Percentiles rank a stretch among this genome's conserved stretches.
These are phyloP conservation scores for Alternaria triticimaculans DNA, from an alignment of 2,329 filamentous ascomycete genomes.

Conservation along the genomic window DNA sequence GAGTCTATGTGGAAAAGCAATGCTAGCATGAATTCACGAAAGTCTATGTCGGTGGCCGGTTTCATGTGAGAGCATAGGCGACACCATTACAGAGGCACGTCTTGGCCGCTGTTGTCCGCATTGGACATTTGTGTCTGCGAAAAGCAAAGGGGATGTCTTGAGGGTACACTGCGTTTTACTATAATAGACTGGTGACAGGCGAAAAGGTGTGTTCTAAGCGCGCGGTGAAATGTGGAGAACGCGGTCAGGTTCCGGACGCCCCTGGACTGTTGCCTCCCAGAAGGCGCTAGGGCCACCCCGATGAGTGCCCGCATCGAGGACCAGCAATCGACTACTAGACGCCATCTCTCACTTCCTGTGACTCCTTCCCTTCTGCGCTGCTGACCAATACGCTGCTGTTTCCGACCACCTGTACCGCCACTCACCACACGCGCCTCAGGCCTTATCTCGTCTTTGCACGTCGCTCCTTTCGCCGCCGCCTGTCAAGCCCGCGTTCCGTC, in stretches of 20 bases:
- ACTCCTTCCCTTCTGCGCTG: conserved; percentile 1
- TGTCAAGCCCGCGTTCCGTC: conserved; percentile 47
- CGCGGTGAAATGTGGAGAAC: conserved; percentile 5
- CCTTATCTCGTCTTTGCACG: conserved; percentile 10
- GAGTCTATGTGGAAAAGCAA: not conserved
- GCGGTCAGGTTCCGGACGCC: conserved; percentile 5
- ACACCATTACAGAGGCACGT: not conserved
- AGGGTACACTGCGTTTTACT: not conserved
- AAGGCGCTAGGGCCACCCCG: conserved; percentile 6
- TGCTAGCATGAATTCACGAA: not conserved
- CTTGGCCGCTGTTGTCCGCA: not conserved
- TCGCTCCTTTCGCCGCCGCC: conserved; percentile 34
- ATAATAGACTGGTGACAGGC: not conserved
- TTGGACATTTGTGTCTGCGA: not conserved
- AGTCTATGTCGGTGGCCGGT: not conserved
- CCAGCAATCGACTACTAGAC: conserved; percentile 1
- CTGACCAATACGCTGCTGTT: conserved; percentile 13
- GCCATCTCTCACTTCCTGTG: conserved; percentile 3
- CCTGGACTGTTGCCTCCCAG: conserved; percentile 5
- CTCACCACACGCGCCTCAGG: conserved; percentile 7
- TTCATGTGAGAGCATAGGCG: not conserved
- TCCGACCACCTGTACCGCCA: conserved; percentile 6
- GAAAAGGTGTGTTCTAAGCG: not conserved
- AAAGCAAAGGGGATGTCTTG: not conserved
- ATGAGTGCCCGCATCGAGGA: conserved; percentile 12